Evolutionary conservation across 176 grass and related monocot genomes (phyloP), one percentile per base, ranked within the genome.

Genomic region (Secale cereale): DNA sequence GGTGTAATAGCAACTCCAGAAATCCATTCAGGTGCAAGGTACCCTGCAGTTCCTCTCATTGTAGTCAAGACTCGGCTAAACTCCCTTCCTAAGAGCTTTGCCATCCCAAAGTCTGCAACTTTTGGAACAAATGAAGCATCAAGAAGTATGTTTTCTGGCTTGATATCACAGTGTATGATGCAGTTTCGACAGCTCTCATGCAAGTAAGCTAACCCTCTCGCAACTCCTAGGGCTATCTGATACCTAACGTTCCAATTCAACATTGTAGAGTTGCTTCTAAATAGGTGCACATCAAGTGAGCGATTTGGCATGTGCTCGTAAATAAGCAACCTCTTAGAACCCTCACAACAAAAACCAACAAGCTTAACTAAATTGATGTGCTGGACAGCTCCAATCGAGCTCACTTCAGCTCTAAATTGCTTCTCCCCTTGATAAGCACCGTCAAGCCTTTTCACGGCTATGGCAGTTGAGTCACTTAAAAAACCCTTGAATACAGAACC

Each of bases 361-460:
- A 94, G 64, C 22, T 32, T 90, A 68, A 94, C 70, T 30, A 94
- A 84, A 72, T 94, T 94, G 6, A 89, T 79, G 79, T 91, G 92
- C 16, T 94, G 92, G 64, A 85, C 74, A 27, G 52, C 41, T 65
- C 89, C 92, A 8, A 91, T 85, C 7, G 84, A 79, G 20, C 65
- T 60, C 25, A 86, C 76, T 71, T 86, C 84, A 25, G 84, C 76
- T 22, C 92, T 87, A 43, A 94, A 43, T 31, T n/a, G n/a, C n/a
- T 40, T 48, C 14, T 48, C 45, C 16, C 45, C 45, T 48, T 48
- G 45, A 15, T 48, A 48, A 48, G 45, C 45, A 48, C 45, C 45
- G 4, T 48, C 30, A 14, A 92, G 90, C 63, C 54, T 88, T 88
- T 88, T 92, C 14, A 92, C 90, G 2, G 86, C 86, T 32, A 88